A percentile compares a stretch with the other conserved stretches of the same genome.
Evolutionary conservation across 2,329 filamentous ascomycete genomes (phyloP).

Genomic region (Tolypocladium pustulatum): DNA sequence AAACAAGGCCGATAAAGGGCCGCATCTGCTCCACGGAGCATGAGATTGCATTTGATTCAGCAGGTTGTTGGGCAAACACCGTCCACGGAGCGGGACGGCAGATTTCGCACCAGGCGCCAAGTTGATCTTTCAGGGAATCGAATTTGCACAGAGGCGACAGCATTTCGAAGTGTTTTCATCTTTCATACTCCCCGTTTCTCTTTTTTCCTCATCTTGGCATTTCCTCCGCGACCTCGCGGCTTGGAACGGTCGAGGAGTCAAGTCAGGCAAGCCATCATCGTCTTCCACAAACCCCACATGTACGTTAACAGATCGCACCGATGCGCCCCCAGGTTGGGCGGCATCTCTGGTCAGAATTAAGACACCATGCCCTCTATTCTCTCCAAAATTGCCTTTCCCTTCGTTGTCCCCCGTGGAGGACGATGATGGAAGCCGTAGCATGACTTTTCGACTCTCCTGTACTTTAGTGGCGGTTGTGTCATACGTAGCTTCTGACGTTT

Average conservation of each 20-base stretch:
- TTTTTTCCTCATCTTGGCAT: slow-evolving; percentile 6
- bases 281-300: slow-evolving; percentile 53
- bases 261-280: slow-evolving; percentile 60
- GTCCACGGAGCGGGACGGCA: slow-evolving; percentile 13
- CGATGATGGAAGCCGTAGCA: slow-evolving; percentile 51
- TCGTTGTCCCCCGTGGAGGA: slow-evolving; percentile 39
- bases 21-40: slow-evolving; percentile 15
- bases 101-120: slow-evolving; percentile 19
- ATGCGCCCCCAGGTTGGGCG: slow-evolving; percentile 19
- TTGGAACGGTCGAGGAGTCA: slow-evolving; percentile 14
- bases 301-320: slow-evolving; percentile 48
- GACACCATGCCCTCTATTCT: slow-evolving; percentile 26
- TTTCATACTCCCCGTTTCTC: slow-evolving; percentile 6
- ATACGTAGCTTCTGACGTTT: slow-evolving; percentile 4
- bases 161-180: slow-evolving; percentile 5
- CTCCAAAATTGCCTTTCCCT: slow-evolving; percentile 21
- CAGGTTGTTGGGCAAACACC: slow-evolving; percentile 17
- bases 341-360: slow-evolving; percentile 31
- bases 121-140: slow-evolving; percentile 14
- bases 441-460: slow-evolving; percentile 22
- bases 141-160: slow-evolving; percentile 8
- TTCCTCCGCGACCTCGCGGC: slow-evolving; percentile 1
- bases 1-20: slow-evolving; percentile 8
- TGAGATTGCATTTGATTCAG: slow-evolving; percentile 20
- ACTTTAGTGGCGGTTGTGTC: not conserved